Base-by-base conservation (phyloP, 371 early-diverging fungal species). In the Capillidium heterosporum region DNA sequence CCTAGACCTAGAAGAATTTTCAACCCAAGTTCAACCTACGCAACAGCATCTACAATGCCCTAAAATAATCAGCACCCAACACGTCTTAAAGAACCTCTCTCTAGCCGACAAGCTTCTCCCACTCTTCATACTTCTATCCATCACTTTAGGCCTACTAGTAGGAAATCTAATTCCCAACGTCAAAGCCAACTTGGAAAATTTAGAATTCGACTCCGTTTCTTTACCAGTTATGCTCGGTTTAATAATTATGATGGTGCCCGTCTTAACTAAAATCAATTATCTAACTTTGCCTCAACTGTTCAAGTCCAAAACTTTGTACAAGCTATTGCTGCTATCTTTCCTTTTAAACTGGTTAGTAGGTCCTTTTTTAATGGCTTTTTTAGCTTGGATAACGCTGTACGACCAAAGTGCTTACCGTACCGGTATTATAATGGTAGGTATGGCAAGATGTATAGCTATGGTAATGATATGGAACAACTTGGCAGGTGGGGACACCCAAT, bases 401-500 rank as follows among this genome's bases (percentile, higher is more conserved):
- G 87, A 86, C 61, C 64, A 82, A 17, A 74, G 76, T 31, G 78
- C 71, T 7, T 78, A 80, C 49, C 74, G 85, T 26, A 76, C 72
- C 0, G 87, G 87, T 13, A 73, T 84, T 21, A 73, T 86, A 17
- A 70, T 86, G 63, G 78, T 86, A 26, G 87, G 85, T 47, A 47
- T 61, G 29, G 63, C 57, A 1, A 65, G 75, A 59, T 82, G 85
- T 61, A 86, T 83, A 61, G 86, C 84, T 21, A 86, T 84, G 84
- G 86, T 86, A 13, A 60, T 86, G 42, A 80, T 86, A 21, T 86
- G 86, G 86, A 80, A 77, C 58, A 61, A 76, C 26, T 65, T 86
- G 13, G 78, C 83, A 24, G 73, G 68, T 7, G 85, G 85, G 1
- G 76, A 86, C 49, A 31, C 66, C 23, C 71, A 81, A 32, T 82